These are phyloP conservation scores for Umbelopsis sp. DNA, from an alignment of 371 early-diverging fungal genomes.

Conservation along the genomic window DNA sequence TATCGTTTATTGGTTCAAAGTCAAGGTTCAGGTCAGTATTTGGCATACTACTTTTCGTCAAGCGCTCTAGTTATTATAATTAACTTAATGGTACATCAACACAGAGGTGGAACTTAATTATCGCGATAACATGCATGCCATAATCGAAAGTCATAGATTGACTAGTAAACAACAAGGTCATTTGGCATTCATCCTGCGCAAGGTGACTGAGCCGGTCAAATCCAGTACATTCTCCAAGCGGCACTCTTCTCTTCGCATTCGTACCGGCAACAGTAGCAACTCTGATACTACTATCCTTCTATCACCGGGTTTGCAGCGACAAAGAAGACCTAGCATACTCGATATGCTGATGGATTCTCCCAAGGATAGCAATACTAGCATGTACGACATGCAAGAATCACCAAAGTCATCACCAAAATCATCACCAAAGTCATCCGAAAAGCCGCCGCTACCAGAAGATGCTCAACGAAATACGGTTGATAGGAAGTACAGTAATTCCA, in stretches of 20 bases:
- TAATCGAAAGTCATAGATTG: neutral
- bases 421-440: neutral
- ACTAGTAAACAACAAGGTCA: neutral
- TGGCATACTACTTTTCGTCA: neutral
- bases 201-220: neutral
- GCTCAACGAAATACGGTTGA: neutral
- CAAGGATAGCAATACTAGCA: neutral
- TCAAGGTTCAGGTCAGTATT: neutral
- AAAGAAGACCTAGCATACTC: constrained; percentile 47
- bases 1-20: constrained; percentile 6
- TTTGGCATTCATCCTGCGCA: constrained; percentile 3
- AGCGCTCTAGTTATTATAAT: too few species aligned
- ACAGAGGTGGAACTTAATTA: constrained; percentile 6
- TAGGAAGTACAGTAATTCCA: constrained; percentile 7
- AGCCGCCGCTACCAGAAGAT: neutral
- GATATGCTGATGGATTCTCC: constrained; percentile 51
- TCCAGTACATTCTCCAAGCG: neutral
- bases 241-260: neutral
- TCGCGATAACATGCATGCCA: neutral
- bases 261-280: neutral
- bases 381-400: neutral
- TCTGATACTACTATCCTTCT: neutral
- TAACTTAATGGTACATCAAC: neutral
- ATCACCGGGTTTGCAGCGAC: neutral
- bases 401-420: neutral